Base-by-base conservation (phyloP, 805 yeast genomes). In the Ogataea nitratoaversa region DNA sequence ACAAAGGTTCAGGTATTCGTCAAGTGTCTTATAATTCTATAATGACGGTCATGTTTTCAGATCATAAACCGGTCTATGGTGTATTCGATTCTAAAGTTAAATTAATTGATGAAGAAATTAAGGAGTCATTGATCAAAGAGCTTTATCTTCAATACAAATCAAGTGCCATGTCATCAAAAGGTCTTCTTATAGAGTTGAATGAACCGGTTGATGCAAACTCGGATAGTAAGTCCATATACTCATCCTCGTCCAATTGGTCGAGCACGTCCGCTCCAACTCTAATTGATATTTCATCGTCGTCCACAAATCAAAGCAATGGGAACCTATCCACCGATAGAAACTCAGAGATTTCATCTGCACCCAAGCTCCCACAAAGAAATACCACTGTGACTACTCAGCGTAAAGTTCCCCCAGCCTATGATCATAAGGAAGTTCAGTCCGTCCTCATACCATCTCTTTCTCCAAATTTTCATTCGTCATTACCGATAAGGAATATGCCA, bases 61-160 rank as follows among this genome's bases (percentile, higher is more conserved):
- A 93, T 57, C 99, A 93, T 59, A 81, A 87, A 44, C 99, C 99
- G 0, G 96, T 93, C 2, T 93, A 74, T 60, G 89, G 91, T 4
- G 78, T 88, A 1, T 89, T 84, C 55, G 66, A 70, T 25, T 77
- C 85, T 12, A 68, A 65, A 16, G 90, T 87, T 16, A 73, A 77
- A 40, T 74, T 85, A 40, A 71, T 90, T 24, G 84, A 93, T 58
- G 84, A 84, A 44, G 69, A 61, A 9, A 63, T 70, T 28, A 85
- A 78, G 58, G 68, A 72, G 37, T 63, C 66, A 31, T 61, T 90
- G 41, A 67, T 79, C 14, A 68, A 72, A 31, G 72, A 78, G 38
- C 62, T 91, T 28, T 83, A 85, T 53, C 72, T 74, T 28, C 73
- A 68, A 36, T 79, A 77, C 46, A 77, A 81, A 37, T 56, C 60